These are phyloP conservation scores for Trichomonascaceae sp. DNA, from an alignment of 1,139 yeast species.

Conservation along the genomic window DNA sequence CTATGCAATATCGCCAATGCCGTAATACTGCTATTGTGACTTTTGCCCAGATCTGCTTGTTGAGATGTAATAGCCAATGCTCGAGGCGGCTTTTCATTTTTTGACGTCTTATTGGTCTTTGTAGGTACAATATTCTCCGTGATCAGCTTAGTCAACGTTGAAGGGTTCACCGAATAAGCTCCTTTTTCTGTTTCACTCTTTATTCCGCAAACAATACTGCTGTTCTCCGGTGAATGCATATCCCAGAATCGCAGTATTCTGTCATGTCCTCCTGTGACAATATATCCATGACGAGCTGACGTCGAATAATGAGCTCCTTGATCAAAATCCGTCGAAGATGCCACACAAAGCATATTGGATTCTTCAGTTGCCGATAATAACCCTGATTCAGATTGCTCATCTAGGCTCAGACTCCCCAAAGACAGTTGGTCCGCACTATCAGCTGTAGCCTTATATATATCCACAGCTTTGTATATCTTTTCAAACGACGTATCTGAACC, in stretches of 20 bases:
- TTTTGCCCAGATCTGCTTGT: slow-evolving; percentile 35
- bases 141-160: slow-evolving; percentile 28
- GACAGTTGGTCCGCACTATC: slow-evolving; percentile 3
- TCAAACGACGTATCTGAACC: slow-evolving; percentile 9
- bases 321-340: slow-evolving; percentile 27
- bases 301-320: slow-evolving; percentile 1
- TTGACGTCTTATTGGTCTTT: slow-evolving; percentile 17
- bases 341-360: slow-evolving; percentile 20
- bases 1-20: slow-evolving; percentile 42
- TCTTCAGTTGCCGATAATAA: background rate
- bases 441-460: slow-evolving; percentile 1
- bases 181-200: slow-evolving; percentile 24
- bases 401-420: background rate
- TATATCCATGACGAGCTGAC: slow-evolving; percentile 20
- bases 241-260: slow-evolving; percentile 46
- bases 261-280: slow-evolving; percentile 37
- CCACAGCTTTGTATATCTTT: slow-evolving; percentile 11
- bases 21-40: slow-evolving; percentile 46
- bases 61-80: slow-evolving; percentile 34
- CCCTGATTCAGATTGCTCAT: background rate
- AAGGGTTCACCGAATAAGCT: slow-evolving; percentile 33
- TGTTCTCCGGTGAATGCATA: slow-evolving; percentile 35
- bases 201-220: slow-evolving; percentile 36
- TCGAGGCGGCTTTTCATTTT: slow-evolving; percentile 26
- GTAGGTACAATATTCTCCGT: slow-evolving; percentile 17